Conservation (phyloP, 2,329 filamentous ascomycete genomes). For the Aspergillus sp. region DNA sequence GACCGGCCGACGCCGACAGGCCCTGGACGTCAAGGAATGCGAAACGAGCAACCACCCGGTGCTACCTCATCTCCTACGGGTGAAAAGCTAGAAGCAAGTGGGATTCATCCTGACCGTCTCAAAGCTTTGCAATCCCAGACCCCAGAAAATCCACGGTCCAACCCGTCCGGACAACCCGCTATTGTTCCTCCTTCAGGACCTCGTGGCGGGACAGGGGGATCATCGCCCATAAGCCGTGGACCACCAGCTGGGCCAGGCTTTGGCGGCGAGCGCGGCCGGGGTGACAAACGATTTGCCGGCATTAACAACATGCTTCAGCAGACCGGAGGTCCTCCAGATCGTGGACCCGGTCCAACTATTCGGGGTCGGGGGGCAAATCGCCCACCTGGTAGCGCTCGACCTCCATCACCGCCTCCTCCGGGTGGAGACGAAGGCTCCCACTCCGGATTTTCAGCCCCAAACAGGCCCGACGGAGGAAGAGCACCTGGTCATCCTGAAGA, state of each 20-base stretch:
- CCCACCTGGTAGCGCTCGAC: slow-evolving; percentile 31
- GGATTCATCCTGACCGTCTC: slow-evolving; percentile 57
- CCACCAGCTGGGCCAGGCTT: slow-evolving; percentile 39
- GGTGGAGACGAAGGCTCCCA: slow-evolving; percentile 26
- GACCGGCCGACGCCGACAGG: slow-evolving; percentile 47
- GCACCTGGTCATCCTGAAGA: slow-evolving; percentile 25
- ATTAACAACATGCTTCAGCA: slow-evolving; percentile 51
- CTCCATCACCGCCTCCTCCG: slow-evolving; percentile 34
- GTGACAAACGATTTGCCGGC: slow-evolving; percentile 49
- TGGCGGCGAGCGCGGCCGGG: slow-evolving; percentile 39
- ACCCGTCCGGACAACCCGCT: slow-evolving; percentile 25
- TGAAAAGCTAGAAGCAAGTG: slow-evolving; percentile 39
- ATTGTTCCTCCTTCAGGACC: slow-evolving; percentile 43
- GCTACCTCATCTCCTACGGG: slow-evolving; percentile 33
- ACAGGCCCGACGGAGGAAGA: slow-evolving; percentile 28
- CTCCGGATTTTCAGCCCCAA: slow-evolving; percentile 20
- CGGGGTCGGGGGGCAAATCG: slow-evolving; percentile 42
- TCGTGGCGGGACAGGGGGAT: slow-evolving; percentile 35
- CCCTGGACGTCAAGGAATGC: slow-evolving; percentile 39
- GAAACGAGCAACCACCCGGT: slow-evolving; percentile 33
- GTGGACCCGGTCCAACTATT: slow-evolving; percentile 35
- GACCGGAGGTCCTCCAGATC: slow-evolving; percentile 35
- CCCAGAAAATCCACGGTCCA: slow-evolving; percentile 22
- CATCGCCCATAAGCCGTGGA: slow-evolving; percentile 35
- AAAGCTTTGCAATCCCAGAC: slow-evolving; percentile 43